Conservation (phyloP, 2,329 filamentous ascomycete species). For the Colletotrichum musicola region DNA sequence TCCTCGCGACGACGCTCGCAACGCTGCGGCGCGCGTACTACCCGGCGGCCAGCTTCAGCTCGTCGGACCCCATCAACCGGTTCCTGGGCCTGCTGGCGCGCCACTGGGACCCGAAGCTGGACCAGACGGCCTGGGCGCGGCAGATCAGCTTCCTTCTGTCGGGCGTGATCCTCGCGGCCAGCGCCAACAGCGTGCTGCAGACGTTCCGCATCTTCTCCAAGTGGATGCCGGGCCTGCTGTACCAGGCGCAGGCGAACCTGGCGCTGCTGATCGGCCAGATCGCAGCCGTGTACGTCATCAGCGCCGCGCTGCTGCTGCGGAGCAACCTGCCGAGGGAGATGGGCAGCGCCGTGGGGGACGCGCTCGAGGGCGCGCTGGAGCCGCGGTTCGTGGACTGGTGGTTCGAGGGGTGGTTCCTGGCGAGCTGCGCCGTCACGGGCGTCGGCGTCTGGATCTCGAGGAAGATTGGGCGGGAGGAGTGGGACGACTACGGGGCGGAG, state of each 20-base stretch:
- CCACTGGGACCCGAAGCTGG: slow-evolving; percentile 86
- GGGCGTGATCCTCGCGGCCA: slow-evolving; percentile 84
- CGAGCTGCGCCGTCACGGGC: slow-evolving; percentile 74
- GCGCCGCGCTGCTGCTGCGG: slow-evolving; percentile 79
- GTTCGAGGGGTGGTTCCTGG: slow-evolving; percentile 90
- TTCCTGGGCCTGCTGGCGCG: slow-evolving; percentile 83
- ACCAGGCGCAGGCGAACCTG: slow-evolving; percentile 81
- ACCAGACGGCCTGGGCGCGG: slow-evolving; percentile 85
- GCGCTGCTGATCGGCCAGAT: slow-evolving; percentile 85
- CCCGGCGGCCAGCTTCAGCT: slow-evolving; percentile 65
- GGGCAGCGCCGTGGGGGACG: slow-evolving; percentile 81
- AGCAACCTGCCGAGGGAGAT: slow-evolving; percentile 84
- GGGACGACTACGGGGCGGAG: slow-evolving; percentile 72
- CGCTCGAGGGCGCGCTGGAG: slow-evolving; percentile 81
- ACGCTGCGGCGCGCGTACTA: slow-evolving; percentile 71
- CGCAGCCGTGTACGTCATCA: slow-evolving; percentile 87
- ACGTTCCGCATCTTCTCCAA: slow-evolving; percentile 86
- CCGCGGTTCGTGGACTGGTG: slow-evolving; percentile 81
- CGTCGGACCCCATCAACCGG: slow-evolving; percentile 86
- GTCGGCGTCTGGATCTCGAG: slow-evolving; percentile 80
- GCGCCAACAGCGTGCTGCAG: slow-evolving; percentile 86
- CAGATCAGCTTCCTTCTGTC: slow-evolving; percentile 88
- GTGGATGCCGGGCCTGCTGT: slow-evolving; percentile 78
- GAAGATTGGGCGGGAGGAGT: slow-evolving; percentile 69
- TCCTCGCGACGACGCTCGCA: slow-evolving; percentile 77